A percentile compares a stretch with the other conserved stretches of the same genome.
These are phyloP conservation scores for Zychaea mexicana DNA, from an alignment of 371 early-diverging fungal genomes.

Conservation along the genomic window DNA sequence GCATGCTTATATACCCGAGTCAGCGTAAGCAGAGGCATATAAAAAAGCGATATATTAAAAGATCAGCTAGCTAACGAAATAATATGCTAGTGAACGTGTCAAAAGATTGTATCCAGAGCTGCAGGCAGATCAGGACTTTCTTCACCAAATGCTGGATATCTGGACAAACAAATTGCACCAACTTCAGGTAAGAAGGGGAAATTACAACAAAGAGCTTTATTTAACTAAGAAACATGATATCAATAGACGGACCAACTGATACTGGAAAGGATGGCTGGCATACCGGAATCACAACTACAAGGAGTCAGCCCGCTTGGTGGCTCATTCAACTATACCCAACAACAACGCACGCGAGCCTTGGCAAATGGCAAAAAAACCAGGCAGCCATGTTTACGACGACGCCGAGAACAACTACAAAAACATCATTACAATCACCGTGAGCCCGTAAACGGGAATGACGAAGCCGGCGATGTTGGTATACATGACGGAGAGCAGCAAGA, in stretches of 20 bases:
- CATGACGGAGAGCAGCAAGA: too few species aligned
- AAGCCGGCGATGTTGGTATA: too few species aligned
- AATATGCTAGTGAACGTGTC: not conserved
- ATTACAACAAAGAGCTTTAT: not conserved
- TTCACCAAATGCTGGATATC: conserved; percentile 6
- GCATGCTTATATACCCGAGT: not conserved
- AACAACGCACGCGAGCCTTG: too few species aligned
- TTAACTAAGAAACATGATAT: not conserved
- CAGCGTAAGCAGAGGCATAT: conserved; percentile 1
- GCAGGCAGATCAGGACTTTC: conserved; percentile 1
- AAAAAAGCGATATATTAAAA: too few species aligned
- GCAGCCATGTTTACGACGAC: too few species aligned
- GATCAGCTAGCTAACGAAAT: too few species aligned
- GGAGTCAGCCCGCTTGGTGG: not conserved
- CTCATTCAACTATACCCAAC: not conserved
- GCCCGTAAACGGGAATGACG: too few species aligned
- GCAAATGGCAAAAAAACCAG: too few species aligned
- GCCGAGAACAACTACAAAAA: too few species aligned
- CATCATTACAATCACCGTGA: too few species aligned
- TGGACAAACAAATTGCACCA: conserved; percentile 2
- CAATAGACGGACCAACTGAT: conserved; percentile 3
- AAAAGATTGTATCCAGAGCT: not conserved
- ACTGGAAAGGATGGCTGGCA: not conserved
- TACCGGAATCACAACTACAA: not conserved
- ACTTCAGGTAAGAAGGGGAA: not conserved